Evolutionary conservation across 2,329 filamentous ascomycete species (phyloP).

Genomic region (Botryotinia globosa): DNA sequence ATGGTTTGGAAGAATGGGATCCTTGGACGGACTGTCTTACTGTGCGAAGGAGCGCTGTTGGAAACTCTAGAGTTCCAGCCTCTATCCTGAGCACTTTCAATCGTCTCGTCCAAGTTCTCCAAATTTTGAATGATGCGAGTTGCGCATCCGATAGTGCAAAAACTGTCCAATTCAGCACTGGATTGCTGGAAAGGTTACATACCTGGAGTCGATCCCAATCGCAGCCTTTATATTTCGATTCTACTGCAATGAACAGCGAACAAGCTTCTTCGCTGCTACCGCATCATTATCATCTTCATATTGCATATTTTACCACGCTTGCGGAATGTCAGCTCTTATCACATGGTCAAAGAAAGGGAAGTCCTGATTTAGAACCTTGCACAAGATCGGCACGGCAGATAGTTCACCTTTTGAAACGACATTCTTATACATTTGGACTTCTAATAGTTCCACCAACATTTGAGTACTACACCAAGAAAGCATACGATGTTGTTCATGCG

Average conservation of each 20-base stretch:
- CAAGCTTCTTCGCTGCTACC: conserved; percentile 32
- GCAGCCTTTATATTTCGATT: conserved; percentile 30
- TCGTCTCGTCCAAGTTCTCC: conserved; percentile 37
- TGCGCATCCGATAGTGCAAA: conserved; percentile 25
- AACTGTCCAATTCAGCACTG: conserved; percentile 26
- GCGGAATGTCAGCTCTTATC: conserved; percentile 32
- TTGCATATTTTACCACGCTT: conserved; percentile 35
- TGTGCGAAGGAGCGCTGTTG: conserved; percentile 35
- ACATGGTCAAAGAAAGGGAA: conserved; percentile 25
- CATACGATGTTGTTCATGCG: conserved; percentile 36
- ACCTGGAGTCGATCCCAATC: conserved; percentile 33
- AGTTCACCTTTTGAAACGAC: conserved; percentile 39
- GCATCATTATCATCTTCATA: conserved; percentile 37
- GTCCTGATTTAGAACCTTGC: conserved; percentile 34
- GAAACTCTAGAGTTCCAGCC: conserved; percentile 35
- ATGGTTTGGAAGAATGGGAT: conserved; percentile 72
- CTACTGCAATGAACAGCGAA: conserved; percentile 25
- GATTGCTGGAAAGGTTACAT: conserved; percentile 32
- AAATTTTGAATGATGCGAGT: conserved; percentile 35
- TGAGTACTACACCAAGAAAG: conserved; percentile 41
- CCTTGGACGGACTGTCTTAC: conserved; percentile 59
- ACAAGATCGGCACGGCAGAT: conserved; percentile 41
- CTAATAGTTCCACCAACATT: conserved; percentile 43
- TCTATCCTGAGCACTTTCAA: conserved; percentile 39
- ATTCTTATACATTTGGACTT: conserved; percentile 43